These are phyloP conservation scores for Alternaria postmessia DNA, from an alignment of 2,329 filamentous ascomycete genomes.

Conservation along the genomic window DNA sequence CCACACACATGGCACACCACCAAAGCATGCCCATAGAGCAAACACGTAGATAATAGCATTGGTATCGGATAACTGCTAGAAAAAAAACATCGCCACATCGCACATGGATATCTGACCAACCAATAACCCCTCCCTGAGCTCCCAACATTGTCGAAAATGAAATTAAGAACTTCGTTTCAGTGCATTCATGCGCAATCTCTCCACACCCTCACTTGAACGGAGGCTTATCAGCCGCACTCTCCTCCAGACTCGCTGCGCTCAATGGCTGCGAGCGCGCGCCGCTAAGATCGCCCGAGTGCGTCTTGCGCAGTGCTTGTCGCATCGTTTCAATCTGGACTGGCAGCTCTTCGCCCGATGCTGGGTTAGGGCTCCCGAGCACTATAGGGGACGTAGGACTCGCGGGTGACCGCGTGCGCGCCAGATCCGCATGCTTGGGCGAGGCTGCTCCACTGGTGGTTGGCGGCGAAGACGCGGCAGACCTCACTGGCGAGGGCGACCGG, in stretches of 20 bases:
- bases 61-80: neutral
- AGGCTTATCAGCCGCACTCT: conserved; percentile 41
- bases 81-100: conserved; percentile 20
- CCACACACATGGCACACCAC: neutral
- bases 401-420: conserved; percentile 67
- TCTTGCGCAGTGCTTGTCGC: conserved; percentile 85
- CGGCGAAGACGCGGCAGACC: conserved; percentile 79
- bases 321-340: conserved; percentile 92
- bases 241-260: conserved; percentile 51
- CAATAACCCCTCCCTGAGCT: conserved; percentile 16
- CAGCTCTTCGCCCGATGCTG: conserved; percentile 70
- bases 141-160: conserved; percentile 4
- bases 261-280: conserved; percentile 51
- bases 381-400: conserved; percentile 65
- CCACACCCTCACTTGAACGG: conserved; percentile 37
- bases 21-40: neutral
- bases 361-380: conserved; percentile 59
- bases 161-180: conserved; percentile 8
- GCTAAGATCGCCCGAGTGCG: conserved; percentile 80
- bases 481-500: conserved; percentile 81
- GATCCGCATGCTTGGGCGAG: conserved; percentile 74
- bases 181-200: neutral
- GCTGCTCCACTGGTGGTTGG: conserved; percentile 79
- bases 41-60: neutral
- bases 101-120: conserved; percentile 37